A percentile compares a stretch with the other conserved stretches of the same genome.
Conservation (phyloP, 1,139 yeast genomes). For the Pneumocystis murina region DNA sequence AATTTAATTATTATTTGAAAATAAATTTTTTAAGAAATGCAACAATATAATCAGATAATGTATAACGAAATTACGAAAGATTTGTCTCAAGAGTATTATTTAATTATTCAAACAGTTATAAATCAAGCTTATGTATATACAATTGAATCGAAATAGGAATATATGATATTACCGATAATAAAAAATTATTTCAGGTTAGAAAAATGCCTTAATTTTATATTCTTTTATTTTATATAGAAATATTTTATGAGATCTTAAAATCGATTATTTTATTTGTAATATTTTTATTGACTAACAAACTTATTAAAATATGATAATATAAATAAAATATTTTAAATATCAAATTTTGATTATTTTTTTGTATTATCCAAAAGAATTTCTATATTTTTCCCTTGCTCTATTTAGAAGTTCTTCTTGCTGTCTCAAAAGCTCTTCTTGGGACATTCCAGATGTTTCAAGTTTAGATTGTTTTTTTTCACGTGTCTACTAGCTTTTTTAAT, state of each 20-base stretch:
- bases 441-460: slow-evolving; percentile 78
- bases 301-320: not conserved
- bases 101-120: slow-evolving; percentile 7
- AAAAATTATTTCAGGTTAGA: not conserved
- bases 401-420: slow-evolving; percentile 91
- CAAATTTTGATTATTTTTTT: not conserved
- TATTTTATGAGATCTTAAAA: not conserved
- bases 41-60: slow-evolving; percentile 17
- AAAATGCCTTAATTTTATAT: not conserved
- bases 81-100: slow-evolving; percentile 2
- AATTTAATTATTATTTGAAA: not conserved
- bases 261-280: not conserved
- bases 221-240: not conserved
- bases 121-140: slow-evolving; percentile 1
- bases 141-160: not conserved
- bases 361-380: slow-evolving; percentile 3
- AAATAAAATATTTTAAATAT: not conserved
- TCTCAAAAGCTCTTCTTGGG: slow-evolving; percentile 78
- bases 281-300: not conserved
- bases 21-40: slow-evolving; percentile 22
- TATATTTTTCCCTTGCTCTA: slow-evolving; percentile 41
- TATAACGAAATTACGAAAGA: slow-evolving; percentile 6
- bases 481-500: not conserved
- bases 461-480: slow-evolving; percentile 80
- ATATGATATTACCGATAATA: not conserved